Evolutionary conservation across 78 protist species (phyloP).

Genomic region (Dictyostelium discoideum): DNA sequence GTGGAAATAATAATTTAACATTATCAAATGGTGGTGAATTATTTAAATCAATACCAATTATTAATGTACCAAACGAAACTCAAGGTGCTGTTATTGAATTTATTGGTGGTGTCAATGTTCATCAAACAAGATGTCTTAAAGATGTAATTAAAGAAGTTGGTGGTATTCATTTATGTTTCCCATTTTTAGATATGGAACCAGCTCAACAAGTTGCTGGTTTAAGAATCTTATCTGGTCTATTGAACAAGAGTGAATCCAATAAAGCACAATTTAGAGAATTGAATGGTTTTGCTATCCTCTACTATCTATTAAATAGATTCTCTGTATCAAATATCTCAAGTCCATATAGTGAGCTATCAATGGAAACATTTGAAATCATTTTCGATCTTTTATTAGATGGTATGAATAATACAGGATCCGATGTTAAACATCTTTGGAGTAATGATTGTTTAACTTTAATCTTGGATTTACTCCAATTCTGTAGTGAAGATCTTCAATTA

Average conservation of each 20-base stretch:
- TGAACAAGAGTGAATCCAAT: constrained; percentile 71
- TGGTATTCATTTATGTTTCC: constrained; percentile 77
- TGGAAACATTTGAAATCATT: constrained; percentile 72
- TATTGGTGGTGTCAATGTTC: constrained; percentile 71
- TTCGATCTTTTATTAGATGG: constrained; percentile 67
- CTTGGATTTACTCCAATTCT: constrained; percentile 29
- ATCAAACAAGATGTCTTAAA: constrained; percentile 75
- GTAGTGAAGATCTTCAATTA: constrained; percentile 61
- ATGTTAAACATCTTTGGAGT: constrained; percentile 56
- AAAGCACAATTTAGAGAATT: constrained; percentile 76
- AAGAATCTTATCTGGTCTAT: constrained; percentile 60
- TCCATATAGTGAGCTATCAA: constrained; percentile 35
- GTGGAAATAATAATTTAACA: background rate
- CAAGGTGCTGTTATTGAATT: constrained; percentile 75
- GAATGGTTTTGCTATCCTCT: constrained; percentile 67
- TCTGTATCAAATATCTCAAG: background rate
- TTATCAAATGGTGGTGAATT: background rate
- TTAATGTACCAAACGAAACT: constrained; percentile 62
- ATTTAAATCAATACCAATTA: background rate
- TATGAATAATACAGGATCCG: constrained; percentile 48
- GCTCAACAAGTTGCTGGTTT: constrained; percentile 82
- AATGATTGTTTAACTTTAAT: constrained; percentile 53
- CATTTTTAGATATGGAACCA: constrained; percentile 76
- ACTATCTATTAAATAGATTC: constrained; percentile 44
- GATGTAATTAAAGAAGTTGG: constrained; percentile 79